phyloP scores from a whole-genome alignment of 768 basidiomycete species.

The Naganishia onofrii region DNA sequence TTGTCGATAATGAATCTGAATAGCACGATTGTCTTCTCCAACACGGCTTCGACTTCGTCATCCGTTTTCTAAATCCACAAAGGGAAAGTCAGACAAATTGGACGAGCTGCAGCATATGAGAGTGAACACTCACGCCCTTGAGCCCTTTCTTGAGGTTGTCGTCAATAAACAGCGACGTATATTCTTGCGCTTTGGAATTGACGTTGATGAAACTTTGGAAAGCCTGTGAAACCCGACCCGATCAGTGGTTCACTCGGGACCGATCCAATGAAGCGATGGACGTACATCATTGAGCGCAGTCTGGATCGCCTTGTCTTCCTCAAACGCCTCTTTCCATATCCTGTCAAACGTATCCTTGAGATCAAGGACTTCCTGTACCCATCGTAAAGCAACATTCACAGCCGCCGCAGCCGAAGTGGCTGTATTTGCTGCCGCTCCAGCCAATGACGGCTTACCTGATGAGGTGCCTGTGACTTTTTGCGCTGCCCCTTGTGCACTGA shows the following conservation, averaged over 20 bases:
- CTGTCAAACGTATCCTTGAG: constrained; percentile 87
- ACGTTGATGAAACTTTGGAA: constrained; percentile 87
- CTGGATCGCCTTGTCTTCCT: constrained; percentile 71
- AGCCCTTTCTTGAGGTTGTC: constrained; percentile 91
- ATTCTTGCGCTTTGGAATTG: constrained; percentile 85
- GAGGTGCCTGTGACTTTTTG: constrained; percentile 12
- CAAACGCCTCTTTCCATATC: constrained; percentile 70
- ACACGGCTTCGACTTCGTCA: constrained; percentile 75
- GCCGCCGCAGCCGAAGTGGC: constrained; percentile 48
- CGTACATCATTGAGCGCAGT: constrained; percentile 78
- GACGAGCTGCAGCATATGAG: neutral
- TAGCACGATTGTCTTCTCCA: constrained; percentile 93
- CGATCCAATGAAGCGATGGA: constrained; percentile 6
- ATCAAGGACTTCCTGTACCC: constrained; percentile 88
- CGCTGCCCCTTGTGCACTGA: constrained; percentile 14
- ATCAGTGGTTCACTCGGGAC: neutral
- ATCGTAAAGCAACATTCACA: constrained; percentile 68
- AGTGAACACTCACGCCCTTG: constrained; percentile 68
- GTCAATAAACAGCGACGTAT: constrained; percentile 93
- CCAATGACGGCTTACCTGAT: neutral
- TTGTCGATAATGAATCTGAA: constrained; percentile 94
- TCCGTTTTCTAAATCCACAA: constrained; percentile 77
- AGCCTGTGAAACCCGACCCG: constrained; percentile 60
- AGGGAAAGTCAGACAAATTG: neutral
- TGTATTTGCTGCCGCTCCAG: constrained; percentile 14